Conservation (phyloP, 805 yeast species). For the Candida patagonica region DNA sequence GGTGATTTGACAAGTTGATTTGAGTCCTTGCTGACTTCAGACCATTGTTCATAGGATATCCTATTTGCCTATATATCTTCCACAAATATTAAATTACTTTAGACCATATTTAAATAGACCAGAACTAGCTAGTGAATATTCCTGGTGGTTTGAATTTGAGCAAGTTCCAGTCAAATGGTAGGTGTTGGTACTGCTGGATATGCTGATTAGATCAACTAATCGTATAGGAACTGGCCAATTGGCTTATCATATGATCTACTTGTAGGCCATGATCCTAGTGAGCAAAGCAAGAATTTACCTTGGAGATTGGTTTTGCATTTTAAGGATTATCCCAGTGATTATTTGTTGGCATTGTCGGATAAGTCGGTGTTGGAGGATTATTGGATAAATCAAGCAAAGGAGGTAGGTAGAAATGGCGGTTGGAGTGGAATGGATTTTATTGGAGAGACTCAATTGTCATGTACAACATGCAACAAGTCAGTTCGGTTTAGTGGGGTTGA, state of each 20-base stretch:
- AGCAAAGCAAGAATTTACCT: slow-evolving; percentile 15
- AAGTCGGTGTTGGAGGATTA: slow-evolving; percentile 35
- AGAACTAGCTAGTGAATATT: slow-evolving; percentile 12
- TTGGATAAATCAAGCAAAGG: slow-evolving; percentile 77
- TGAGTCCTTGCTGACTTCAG: neutral
- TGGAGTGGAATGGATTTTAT: too few species aligned
- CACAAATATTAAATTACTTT: slow-evolving; percentile 17
- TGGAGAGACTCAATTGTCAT: too few species aligned
- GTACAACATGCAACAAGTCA: too few species aligned
- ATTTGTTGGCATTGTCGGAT: slow-evolving; percentile 33
- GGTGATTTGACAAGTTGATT: slow-evolving; percentile 2
- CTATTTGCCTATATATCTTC: slow-evolving; percentile 22
- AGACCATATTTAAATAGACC: slow-evolving; percentile 21
- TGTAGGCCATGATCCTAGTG: slow-evolving; percentile 31
- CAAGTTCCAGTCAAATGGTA: slow-evolving; percentile 60
- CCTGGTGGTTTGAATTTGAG: slow-evolving; percentile 63
- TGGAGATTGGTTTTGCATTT: slow-evolving; percentile 43
- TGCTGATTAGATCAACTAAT: slow-evolving; percentile 3
- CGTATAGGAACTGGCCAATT: slow-evolving; percentile 46
- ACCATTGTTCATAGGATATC: slow-evolving; percentile 15
- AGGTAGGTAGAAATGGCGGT: slow-evolving; percentile 54
- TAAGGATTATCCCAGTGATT: slow-evolving; percentile 36
- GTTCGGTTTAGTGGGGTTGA: too few species aligned
- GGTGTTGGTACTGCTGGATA: slow-evolving; percentile 2
- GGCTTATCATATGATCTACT: slow-evolving; percentile 57